Conservation (phyloP, 1,284 basidiomycete species). For the Melampsora larici-populina region DNA sequence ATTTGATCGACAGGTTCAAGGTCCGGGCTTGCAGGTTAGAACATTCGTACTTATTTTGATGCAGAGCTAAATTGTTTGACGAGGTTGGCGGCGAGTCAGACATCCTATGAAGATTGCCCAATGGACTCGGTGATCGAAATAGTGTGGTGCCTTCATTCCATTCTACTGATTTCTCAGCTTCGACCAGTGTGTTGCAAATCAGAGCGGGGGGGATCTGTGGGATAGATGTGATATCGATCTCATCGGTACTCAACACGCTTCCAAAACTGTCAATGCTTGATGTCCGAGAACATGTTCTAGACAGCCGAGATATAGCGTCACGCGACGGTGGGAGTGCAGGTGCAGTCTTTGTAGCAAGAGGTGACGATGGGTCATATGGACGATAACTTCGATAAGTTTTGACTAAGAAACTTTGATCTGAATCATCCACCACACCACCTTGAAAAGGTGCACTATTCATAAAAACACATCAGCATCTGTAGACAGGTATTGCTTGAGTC, state of each 20-base stretch:
- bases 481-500: no score
- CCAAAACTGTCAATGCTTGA: neutral
- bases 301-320: neutral
- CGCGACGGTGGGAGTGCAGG: neutral
- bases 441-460: no score
- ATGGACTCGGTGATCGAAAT: neutral
- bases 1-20: no score
- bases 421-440: no score
- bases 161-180: neutral
- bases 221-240: neutral
- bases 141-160: neutral
- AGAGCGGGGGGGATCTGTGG: neutral
- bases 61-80: no score
- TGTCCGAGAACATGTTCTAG: neutral
- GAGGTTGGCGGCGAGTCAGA: no score
- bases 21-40: no score
- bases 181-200: neutral
- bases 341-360: neutral
- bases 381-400: no score
- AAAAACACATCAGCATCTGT: no score
- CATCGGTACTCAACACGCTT: neutral
- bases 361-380: no score
- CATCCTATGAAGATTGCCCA: neutral
- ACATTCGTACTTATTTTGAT: no score
- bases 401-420: neutral